A percentile compares a stretch with the other conserved stretches of the same genome.
Conservation (phyloP, 1,284 basidiomycete species). For the Kalmanozyma brasiliensis region DNA sequence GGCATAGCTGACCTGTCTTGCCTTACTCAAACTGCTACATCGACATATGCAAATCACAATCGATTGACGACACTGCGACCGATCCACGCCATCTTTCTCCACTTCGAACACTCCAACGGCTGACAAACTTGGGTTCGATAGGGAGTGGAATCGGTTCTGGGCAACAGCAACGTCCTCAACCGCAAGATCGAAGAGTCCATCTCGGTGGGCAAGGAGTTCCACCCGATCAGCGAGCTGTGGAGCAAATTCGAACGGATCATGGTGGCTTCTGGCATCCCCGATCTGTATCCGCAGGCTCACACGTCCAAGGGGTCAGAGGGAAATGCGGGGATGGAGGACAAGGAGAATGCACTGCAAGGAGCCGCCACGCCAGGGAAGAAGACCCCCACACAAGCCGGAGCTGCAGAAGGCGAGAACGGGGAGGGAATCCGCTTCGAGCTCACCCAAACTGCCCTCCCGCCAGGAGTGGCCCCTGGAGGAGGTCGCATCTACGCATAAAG, state of each 20-base stretch:
- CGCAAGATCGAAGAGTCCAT: slow-evolving; percentile 90
- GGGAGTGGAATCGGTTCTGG: slow-evolving; percentile 89
- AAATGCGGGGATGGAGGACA: neutral
- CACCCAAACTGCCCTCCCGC: slow-evolving; percentile 3
- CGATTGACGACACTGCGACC: neutral
- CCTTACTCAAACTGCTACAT: no score
- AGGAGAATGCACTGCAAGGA: neutral
- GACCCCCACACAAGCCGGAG: no score
- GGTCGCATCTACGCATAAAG: slow-evolving; percentile 32
- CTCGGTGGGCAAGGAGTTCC: slow-evolving; percentile 91
- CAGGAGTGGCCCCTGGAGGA: slow-evolving; percentile 46
- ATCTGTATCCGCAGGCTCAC: slow-evolving; percentile 10
- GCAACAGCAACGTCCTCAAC: slow-evolving; percentile 87
- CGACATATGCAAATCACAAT: no score
- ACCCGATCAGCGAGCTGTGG: slow-evolving; percentile 88
- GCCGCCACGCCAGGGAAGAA: neutral
- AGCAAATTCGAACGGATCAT: slow-evolving; percentile 82
- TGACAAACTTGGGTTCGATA: slow-evolving; percentile 67
- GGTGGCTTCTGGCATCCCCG: slow-evolving; percentile 68
- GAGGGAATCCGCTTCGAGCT: slow-evolving; percentile 9
- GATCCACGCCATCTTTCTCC: no score
- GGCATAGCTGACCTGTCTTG: no score
- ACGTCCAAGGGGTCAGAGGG: neutral
- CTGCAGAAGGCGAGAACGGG: neutral
- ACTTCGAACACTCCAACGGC: no score